These are phyloP conservation scores for Candida fluviatilis DNA, from an alignment of 805 yeast species.

Conservation along the genomic window DNA sequence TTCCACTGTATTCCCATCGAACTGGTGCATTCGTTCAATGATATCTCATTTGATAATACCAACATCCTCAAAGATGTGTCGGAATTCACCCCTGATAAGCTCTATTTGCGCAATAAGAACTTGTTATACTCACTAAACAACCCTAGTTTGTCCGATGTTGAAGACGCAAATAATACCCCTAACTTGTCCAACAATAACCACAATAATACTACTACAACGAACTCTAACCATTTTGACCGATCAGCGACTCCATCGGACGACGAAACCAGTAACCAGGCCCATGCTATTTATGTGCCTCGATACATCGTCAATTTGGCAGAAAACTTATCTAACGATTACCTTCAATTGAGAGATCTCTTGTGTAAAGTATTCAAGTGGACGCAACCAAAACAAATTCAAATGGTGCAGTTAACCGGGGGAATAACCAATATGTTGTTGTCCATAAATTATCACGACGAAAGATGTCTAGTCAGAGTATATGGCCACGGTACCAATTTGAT, in stretches of 20 bases:
- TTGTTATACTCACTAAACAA: slow-evolving; percentile 33
- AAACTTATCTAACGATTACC: slow-evolving; percentile 27
- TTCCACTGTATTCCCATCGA: slow-evolving; percentile 25
- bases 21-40: slow-evolving; percentile 12
- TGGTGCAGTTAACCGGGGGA: slow-evolving; percentile 55
- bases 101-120: slow-evolving; percentile 21
- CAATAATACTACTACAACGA: slow-evolving; percentile 1
- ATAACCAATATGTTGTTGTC: slow-evolving; percentile 58
- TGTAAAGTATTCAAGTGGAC: slow-evolving; percentile 40
- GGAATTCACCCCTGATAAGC: slow-evolving; percentile 11
- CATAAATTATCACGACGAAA: slow-evolving; percentile 36
- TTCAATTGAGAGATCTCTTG: slow-evolving; percentile 37
- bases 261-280: slow-evolving; percentile 32
- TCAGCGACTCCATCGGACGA: slow-evolving; percentile 4
- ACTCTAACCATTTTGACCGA: neutral
- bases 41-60: slow-evolving; percentile 2
- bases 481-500: slow-evolving; percentile 71
- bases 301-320: slow-evolving; percentile 35
- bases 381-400: slow-evolving; percentile 20
- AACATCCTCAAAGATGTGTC: slow-evolving; percentile 6
- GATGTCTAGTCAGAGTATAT: slow-evolving; percentile 61
- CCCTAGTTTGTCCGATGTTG: slow-evolving; percentile 32
- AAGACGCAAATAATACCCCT: slow-evolving; percentile 9
- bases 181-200: neutral
- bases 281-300: slow-evolving; percentile 48